These are phyloP conservation scores for Amylocarpus encephaloides DNA, from an alignment of 2,329 filamentous ascomycete species.

Conservation along the genomic window DNA sequence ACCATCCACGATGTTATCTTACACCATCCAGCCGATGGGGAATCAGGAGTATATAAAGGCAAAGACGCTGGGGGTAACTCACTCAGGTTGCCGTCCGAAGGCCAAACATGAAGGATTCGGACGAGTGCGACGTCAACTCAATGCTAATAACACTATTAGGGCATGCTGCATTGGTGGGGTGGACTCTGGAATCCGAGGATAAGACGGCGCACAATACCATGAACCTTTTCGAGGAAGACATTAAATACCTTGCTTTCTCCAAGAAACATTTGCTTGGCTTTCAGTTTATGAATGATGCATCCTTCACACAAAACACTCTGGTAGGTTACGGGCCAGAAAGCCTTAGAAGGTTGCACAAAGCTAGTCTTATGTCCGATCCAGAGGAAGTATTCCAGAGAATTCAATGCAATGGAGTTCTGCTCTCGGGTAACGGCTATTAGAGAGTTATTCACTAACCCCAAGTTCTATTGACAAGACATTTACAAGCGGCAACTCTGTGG, in stretches of 20 bases:
- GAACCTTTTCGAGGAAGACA: neutral
- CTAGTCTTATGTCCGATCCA: slow-evolving; percentile 35
- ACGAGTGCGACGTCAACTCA: neutral
- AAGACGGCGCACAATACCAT: neutral
- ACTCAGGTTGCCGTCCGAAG: neutral
- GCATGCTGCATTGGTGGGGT: slow-evolving; percentile 5
- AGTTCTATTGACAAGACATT: too few species aligned
- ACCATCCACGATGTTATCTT: neutral
- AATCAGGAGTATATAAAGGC: neutral
- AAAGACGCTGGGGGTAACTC: slow-evolving; percentile 6
- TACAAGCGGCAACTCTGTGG: too few species aligned
- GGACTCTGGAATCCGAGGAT: neutral
- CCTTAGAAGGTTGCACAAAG: slow-evolving; percentile 28
- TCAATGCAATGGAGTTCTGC: slow-evolving; percentile 9
- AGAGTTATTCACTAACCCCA: too few species aligned
- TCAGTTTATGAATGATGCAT: slow-evolving; percentile 39
- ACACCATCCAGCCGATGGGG: neutral
- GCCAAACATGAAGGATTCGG: neutral
- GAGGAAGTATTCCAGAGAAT: slow-evolving; percentile 33
- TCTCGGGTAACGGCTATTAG: too few species aligned
- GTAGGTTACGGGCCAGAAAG: slow-evolving; percentile 36
- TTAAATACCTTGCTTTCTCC: neutral
- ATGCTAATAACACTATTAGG: slow-evolving; percentile 1
- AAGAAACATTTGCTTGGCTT: slow-evolving; percentile 1
- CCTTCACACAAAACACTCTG: slow-evolving; percentile 37